Conservation (phyloP, 2,329 filamentous ascomycete species). For the Graphilbum fragrans region DNA sequence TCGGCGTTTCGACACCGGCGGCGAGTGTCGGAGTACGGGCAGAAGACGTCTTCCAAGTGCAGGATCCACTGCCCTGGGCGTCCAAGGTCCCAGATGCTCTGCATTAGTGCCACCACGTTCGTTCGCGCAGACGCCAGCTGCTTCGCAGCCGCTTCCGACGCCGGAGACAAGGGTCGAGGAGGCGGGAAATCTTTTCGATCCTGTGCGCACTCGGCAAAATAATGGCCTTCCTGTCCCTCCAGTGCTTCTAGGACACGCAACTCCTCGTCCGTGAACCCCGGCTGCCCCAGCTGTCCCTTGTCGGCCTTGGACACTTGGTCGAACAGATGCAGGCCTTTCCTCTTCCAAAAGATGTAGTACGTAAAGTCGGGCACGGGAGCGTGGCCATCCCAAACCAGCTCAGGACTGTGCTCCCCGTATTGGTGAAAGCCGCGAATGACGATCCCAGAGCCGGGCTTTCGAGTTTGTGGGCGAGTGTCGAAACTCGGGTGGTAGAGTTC, state of each 20-base stretch:
- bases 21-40: not conserved
- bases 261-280: not conserved
- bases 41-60: not conserved
- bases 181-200: not conserved
- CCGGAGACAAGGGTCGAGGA: not conserved
- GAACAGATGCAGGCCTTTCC: not conserved
- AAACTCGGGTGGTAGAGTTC: constrained; percentile 3
- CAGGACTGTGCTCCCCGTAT: not conserved
- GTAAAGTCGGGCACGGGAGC: not conserved
- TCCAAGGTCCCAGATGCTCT: not conserved
- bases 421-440: not conserved
- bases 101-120: not conserved
- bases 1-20: not conserved
- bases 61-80: constrained; percentile 1
- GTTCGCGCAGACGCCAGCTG: not conserved
- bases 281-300: not conserved
- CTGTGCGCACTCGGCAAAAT: not conserved
- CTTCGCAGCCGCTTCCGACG: not conserved
- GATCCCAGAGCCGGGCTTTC: not conserved
- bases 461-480: constrained; percentile 2
- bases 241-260: not conserved
- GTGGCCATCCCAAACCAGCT: not conserved
- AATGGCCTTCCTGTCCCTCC: constrained; percentile 1
- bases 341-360: not conserved
- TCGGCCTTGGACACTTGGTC: not conserved